These are phyloP conservation scores for Eutrema heterophyllum DNA, from an alignment of 345 rosid genomes.

Conservation along the genomic window DNA sequence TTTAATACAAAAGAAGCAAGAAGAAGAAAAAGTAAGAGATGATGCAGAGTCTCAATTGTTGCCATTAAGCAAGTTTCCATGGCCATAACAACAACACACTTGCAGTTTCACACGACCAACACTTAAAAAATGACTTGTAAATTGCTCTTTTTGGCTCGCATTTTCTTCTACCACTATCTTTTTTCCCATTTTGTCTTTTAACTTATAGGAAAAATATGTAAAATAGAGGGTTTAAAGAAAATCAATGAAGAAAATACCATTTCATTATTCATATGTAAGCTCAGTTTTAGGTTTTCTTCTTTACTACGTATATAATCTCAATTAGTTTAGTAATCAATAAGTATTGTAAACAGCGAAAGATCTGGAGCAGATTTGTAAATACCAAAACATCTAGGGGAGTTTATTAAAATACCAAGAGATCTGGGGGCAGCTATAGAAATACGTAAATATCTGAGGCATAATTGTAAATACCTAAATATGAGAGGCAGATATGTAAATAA, in stretches of 20 bases:
- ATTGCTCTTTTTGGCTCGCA: constrained; percentile 11
- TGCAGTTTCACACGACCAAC: constrained; percentile 26
- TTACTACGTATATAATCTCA: neutral
- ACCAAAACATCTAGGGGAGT: neutral
- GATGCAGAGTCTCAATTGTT: constrained; percentile 30
- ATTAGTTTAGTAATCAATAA: constrained; percentile 6
- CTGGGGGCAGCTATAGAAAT: too few species aligned
- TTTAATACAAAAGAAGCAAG: constrained; percentile 56
- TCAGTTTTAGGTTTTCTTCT: neutral
- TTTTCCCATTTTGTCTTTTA: constrained; percentile 18
- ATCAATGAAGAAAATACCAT: constrained; percentile 3
- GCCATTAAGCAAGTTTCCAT: constrained; percentile 24
- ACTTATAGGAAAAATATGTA: constrained; percentile 26
- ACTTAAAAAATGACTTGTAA: constrained; percentile 33
- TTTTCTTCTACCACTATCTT: constrained; percentile 16
- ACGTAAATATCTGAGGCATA: neutral
- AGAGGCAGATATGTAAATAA: neutral
- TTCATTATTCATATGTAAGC: neutral
- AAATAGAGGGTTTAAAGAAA: constrained; percentile 9
- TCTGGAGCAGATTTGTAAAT: neutral
- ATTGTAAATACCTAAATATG: neutral
- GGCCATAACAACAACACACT: constrained; percentile 24
- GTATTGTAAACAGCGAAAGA: neutral
- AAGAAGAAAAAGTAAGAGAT: constrained; percentile 28
- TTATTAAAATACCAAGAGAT: neutral